Percentiles rank a stretch among this genome's conserved stretches.
phyloP scores from a whole-genome alignment of 176 grass and related monocot species.

The Urochloa ruziziensis region DNA sequence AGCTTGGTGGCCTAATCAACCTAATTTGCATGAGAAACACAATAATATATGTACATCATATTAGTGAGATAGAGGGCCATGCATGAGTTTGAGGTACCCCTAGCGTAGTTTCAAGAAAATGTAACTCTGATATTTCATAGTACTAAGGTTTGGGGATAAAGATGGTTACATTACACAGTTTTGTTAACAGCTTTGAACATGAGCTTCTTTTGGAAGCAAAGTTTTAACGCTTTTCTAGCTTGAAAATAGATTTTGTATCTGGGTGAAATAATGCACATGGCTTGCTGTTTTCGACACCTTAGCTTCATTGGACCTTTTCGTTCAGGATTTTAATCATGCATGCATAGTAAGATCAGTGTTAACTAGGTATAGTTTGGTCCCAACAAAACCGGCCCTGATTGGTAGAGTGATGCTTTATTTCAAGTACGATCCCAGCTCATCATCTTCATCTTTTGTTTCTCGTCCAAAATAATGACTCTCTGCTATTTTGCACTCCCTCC shows the following conservation, averaged over 20 bases:
- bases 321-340: neutral
- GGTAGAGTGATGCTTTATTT: neutral
- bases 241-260: constrained; percentile 16
- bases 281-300: neutral
- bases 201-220: neutral
- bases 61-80: no score
- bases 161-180: no score
- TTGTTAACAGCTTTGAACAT: no score
- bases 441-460: neutral
- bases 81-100: no score
- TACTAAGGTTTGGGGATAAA: no score
- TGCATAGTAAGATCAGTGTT: constrained; percentile 1
- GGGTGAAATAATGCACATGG: neutral
- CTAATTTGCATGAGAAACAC: no score
- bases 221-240: neutral
- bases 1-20: no score
- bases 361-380: constrained; percentile 17
- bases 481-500: neutral
- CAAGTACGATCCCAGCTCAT: neutral
- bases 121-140: no score
- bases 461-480: neutral
- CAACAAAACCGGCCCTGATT: constrained; percentile 9
- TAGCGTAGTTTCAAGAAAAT: no score
- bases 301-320: neutral
- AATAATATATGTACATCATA: no score